A percentile compares a stretch with the other conserved stretches of the same genome.
phyloP scores from a whole-genome alignment of 2,329 filamentous ascomycete species.

The Xylariaceae sp. region DNA sequence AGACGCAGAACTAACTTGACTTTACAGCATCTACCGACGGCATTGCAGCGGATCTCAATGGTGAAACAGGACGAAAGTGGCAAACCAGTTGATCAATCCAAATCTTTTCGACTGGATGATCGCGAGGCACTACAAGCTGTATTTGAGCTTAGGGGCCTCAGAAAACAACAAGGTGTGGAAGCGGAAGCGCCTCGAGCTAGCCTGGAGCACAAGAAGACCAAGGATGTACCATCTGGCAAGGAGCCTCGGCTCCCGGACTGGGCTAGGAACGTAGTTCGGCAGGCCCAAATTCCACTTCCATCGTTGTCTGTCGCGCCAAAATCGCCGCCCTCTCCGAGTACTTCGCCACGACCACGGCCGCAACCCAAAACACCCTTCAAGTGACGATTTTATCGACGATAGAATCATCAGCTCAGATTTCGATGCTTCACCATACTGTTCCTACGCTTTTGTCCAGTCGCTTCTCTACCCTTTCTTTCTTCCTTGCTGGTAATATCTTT shows the following conservation, averaged over 20 bases:
- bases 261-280: slow-evolving; percentile 25
- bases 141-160: slow-evolving; percentile 19
- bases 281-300: slow-evolving; percentile 20
- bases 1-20: slow-evolving; percentile 18
- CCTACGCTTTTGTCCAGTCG: not conserved
- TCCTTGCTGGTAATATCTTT: not conserved
- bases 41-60: slow-evolving; percentile 17
- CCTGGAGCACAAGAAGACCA: slow-evolving; percentile 21
- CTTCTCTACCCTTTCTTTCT: not conserved
- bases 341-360: slow-evolving; percentile 14
- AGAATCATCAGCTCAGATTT: not conserved
- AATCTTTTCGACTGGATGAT: slow-evolving; percentile 28
- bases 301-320: slow-evolving; percentile 10
- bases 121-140: slow-evolving; percentile 18
- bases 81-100: slow-evolving; percentile 12
- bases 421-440: not conserved
- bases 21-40: slow-evolving; percentile 22
- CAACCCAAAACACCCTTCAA: slow-evolving; percentile 23
- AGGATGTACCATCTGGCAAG: slow-evolving; percentile 17
- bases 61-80: slow-evolving; percentile 4
- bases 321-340: slow-evolving; percentile 5
- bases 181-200: slow-evolving; percentile 20
- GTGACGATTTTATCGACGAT: slow-evolving; percentile 5
- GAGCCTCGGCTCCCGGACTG: slow-evolving; percentile 27
- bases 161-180: slow-evolving; percentile 11